phyloP scores from a whole-genome alignment of 2,329 filamentous ascomycete species.

The Aureobasidium musti region DNA sequence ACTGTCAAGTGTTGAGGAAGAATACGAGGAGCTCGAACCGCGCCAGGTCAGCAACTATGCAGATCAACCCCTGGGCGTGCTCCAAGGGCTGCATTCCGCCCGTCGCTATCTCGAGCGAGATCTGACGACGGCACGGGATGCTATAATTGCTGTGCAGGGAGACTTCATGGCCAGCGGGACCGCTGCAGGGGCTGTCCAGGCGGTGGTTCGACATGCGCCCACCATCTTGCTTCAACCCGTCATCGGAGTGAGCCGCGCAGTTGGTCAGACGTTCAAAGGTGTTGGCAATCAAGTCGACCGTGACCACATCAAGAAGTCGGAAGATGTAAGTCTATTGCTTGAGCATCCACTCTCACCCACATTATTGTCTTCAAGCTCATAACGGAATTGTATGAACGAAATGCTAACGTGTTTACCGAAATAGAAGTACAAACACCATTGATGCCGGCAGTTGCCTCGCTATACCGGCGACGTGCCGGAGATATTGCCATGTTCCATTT shows the following conservation, averaged over 20 bases:
- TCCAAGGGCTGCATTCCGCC: constrained; percentile 81
- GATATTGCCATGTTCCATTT: not conserved
- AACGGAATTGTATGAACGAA: not conserved
- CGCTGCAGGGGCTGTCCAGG: constrained; percentile 76
- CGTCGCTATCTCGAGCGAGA: constrained; percentile 83
- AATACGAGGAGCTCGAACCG: constrained; percentile 66
- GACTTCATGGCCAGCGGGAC: constrained; percentile 86
- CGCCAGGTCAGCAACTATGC: constrained; percentile 90
- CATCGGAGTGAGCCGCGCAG: constrained; percentile 84
- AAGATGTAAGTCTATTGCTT: constrained; percentile 73
- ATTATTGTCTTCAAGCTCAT: not conserved
- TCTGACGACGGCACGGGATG: constrained; percentile 81
- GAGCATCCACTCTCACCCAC: not conserved
- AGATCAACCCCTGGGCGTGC: constrained; percentile 85
- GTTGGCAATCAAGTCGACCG: constrained; percentile 91
- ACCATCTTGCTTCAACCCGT: constrained; percentile 89
- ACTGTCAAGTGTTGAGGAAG: constrained; percentile 55
- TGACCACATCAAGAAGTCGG: constrained; percentile 73
- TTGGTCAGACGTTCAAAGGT: constrained; percentile 86
- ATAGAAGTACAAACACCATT: constrained; percentile 6
- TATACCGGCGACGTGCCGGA: not conserved
- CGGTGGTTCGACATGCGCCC: constrained; percentile 78
- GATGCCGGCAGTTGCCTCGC: not conserved
- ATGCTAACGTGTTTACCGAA: not conserved
- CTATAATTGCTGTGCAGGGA: constrained; percentile 89